These are phyloP conservation scores for Saccharomycopsis sp. DNA, from an alignment of 805 yeast species.

Conservation along the genomic window DNA sequence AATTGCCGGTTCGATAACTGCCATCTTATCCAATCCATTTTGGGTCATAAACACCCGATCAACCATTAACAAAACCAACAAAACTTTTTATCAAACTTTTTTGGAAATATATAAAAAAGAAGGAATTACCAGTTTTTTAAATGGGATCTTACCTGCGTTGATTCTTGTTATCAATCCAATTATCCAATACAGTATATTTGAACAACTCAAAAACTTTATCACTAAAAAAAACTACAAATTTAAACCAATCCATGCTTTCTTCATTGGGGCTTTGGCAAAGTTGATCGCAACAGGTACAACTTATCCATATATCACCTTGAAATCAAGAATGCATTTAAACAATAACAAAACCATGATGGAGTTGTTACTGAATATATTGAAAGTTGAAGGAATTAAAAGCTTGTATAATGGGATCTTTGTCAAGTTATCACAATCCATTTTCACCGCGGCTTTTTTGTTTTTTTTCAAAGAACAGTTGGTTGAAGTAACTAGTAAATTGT, in stretches of 20 bases:
- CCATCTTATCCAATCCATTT: conserved; percentile 74
- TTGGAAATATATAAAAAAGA: conserved; percentile 55
- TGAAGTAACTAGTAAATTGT: conserved; percentile 41
- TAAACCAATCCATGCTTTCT: conserved; percentile 67
- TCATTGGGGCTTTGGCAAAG: conserved; percentile 85
- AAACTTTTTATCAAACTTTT: conserved; percentile 45
- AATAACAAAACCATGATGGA: conserved; percentile 20
- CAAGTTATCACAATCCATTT: conserved; percentile 72
- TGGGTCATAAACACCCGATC: conserved; percentile 93
- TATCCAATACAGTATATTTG: conserved; percentile 85
- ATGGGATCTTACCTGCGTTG: conserved; percentile 83
- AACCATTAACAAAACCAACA: conserved; percentile 43
- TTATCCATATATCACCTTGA: conserved; percentile 84
- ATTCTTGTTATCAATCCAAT: conserved; percentile 81
- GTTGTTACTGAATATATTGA: conserved; percentile 47
- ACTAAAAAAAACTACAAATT: conserved; percentile 32
- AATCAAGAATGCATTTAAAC: conserved; percentile 77
- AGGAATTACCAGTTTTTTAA: conserved; percentile 63
- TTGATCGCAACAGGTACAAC: conserved; percentile 81
- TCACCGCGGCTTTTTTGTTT: conserved; percentile 84
- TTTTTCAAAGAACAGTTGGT: conserved; percentile 84
- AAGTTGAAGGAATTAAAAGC: conserved; percentile 63
- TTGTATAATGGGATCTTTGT: conserved; percentile 75
- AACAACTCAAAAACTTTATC: conserved; percentile 61
- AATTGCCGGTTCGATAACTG: conserved; percentile 79